Evolutionary conservation across 768 basidiomycete genomes (phyloP), one percentile per base, ranked within the genome.

Genomic region (Lactarius sp.): DNA sequence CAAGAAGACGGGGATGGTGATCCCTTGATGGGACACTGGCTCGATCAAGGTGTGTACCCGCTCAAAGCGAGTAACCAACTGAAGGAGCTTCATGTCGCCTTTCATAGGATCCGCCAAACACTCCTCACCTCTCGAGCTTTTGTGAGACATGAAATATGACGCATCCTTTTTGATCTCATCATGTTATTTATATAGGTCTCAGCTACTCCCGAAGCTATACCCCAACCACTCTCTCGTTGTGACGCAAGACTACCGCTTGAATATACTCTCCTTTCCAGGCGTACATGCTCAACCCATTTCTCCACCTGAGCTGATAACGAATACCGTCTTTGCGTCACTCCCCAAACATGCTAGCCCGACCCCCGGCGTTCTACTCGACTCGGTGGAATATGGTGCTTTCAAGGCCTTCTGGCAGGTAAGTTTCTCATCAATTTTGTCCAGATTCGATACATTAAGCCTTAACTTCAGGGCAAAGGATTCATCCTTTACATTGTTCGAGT

Each of bases 201-300:
- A 44, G 36, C 50, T 57, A 6, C 76, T 91, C 44, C 81, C 78
- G 42, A 80, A 77, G 67, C 61, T 86, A 16, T 85, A 89, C 70
- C 86, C 88, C 6, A 79, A 81, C 10, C 78, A 87, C 68, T 83
- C 85, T 33, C 68, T 89, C 33, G 79, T 88, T 8, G 73, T 81
- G 63, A 81, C 86, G 3, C 69, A 73, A 7, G 83, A 85, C 61
- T 73, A 64, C 56, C 70, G 75, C 34, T 70, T 85, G 65, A 75
- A 80, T 62, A 65, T 87, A 52, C 71, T 87, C 8, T 70, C 70
- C 20, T 82, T 82, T 65, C 87, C 88, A 47, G 81, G 72, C 16
- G 78, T 79, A 20, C 58, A 70, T n/a, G 71, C 77, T 3, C 71
- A 77, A 41, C 79, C 84, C 4, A 50, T 85, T 34, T 74, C 80